Base-by-base conservation (phyloP, 805 yeast genomes). In the Barnettozyma sucrosica region DNA sequence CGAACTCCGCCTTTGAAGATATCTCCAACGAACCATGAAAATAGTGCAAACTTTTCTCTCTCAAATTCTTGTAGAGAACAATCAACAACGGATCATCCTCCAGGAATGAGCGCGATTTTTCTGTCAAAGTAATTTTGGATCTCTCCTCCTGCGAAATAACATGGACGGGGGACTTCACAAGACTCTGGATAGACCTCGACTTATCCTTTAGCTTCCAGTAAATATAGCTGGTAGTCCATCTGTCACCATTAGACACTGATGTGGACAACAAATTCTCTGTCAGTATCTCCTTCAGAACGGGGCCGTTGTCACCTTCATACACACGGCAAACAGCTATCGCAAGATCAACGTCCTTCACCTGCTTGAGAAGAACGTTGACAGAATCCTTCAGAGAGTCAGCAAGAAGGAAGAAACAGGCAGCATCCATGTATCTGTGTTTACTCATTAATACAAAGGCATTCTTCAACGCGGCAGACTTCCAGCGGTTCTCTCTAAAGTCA, bases 401-500 rank as follows among this genome's bases (percentile, higher is more conserved):
- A 11, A 92, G 70, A 32, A 92, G 65, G 65, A 92, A 92, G 62
- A 93, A 90, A 20, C 83, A 81, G 0, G 97, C 97, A 0, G 97
- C 95, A 64, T 89, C 95, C 62, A 76, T 68, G 58, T 76, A 86
- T 37, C 98, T 70, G 64, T 90, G 99, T 58, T 89, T 89, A 51
- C 97, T 87, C 53, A 93, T 64, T 38, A 92, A 68, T 0, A 88
- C 98, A 70, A 80, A 92, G 0, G 98, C 98, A 66, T 92, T 92
- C 59, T 93, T 93, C 57, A 81, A 65, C 0, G 98, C 97, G 1
- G 97, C 97, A 0, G 86, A 73, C 55, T 72, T 78, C 97, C 97
- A 90, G 44, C 97, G 71, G 14, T 75, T 73, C 46, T 81, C 79
- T 5, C 69, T 66, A 63, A 90, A 92, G 59, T 93, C 93, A 61